A percentile compares a stretch with the other conserved stretches of the same genome.
These are phyloP conservation scores for Fusarium redolens DNA, from an alignment of 2,329 filamentous ascomycete genomes.

Conservation along the genomic window DNA sequence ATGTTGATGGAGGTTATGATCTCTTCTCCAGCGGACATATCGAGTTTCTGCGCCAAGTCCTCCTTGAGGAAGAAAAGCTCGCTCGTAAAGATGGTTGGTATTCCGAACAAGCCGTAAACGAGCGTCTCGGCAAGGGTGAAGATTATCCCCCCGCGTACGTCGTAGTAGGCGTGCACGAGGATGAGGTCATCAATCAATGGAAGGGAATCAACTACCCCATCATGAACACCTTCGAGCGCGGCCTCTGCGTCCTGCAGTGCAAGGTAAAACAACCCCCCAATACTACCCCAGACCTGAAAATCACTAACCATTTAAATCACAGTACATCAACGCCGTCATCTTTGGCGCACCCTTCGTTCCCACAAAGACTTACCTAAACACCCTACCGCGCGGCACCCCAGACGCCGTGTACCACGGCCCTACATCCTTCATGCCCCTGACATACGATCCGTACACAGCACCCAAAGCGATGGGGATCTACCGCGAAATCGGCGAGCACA, in stretches of 20 bases:
- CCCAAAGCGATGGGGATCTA: conserved; percentile 89
- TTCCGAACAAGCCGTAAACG: conserved; percentile 69
- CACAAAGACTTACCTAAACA: conserved; percentile 79
- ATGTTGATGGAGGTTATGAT: conserved; percentile 97
- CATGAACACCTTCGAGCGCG: conserved; percentile 98
- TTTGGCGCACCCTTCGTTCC: conserved; percentile 93
- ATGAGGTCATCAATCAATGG: conserved; percentile 94
- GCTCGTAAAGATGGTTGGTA: conserved; percentile 81
- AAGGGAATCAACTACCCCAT: conserved; percentile 99
- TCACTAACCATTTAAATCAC: conserved; percentile 20
- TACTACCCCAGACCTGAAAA: not conserved
- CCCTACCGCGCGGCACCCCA: conserved; percentile 79
- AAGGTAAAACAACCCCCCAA: conserved; percentile 64
- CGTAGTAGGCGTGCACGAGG: conserved; percentile 94
- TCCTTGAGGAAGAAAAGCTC: conserved; percentile 76
- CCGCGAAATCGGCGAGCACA: conserved; percentile 78
- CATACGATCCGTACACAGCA: conserved; percentile 83
- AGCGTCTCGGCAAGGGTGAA: conserved; percentile 72
- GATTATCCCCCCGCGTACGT: conserved; percentile 88
- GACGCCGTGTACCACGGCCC: conserved; percentile 95
- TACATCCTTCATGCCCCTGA: conserved; percentile 86
- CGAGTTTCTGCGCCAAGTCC: conserved; percentile 86
- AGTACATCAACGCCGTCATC: conserved; percentile 89
- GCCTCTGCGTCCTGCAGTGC: conserved; percentile 95
- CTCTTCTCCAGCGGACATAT: conserved; percentile 98